Conservation (phyloP, 1,284 basidiomycete species). For the Boletellus deceptivus region DNA sequence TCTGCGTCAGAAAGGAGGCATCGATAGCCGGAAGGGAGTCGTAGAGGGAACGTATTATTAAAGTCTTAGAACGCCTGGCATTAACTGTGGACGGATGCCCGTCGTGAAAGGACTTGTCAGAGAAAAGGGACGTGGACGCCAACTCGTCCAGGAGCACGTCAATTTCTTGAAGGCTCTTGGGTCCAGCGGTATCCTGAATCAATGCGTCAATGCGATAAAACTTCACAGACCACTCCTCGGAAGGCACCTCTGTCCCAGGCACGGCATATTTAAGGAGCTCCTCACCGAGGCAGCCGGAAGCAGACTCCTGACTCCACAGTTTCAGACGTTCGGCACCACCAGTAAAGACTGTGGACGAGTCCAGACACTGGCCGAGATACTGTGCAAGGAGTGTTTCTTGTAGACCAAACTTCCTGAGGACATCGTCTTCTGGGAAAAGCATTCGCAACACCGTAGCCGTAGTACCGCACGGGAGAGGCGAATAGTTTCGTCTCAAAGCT, state of each 20-base stretch:
- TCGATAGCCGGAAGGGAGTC: conserved; percentile 55
- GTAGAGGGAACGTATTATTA: conserved; percentile 55
- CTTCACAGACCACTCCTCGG: neutral
- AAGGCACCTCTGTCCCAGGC: conserved; percentile 19
- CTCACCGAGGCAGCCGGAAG: conserved; percentile 67
- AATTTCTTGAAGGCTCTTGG: conserved; percentile 48
- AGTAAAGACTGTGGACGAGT: conserved; percentile 36
- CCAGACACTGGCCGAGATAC: conserved; percentile 52
- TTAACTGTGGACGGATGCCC: conserved; percentile 17
- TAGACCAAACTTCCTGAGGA: conserved; percentile 66
- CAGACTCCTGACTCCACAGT: conserved; percentile 49
- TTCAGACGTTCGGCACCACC: conserved; percentile 34
- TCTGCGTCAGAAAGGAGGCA: conserved; percentile 69
- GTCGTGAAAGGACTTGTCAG: conserved; percentile 37
- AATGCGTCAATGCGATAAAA: conserved; percentile 8
- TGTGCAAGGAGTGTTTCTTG: conserved; percentile 67
- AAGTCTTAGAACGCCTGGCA: conserved; percentile 34
- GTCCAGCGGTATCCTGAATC: conserved; percentile 28
- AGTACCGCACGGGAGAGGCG: conserved; percentile 47
- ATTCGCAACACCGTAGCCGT: conserved; percentile 62
- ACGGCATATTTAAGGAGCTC: conserved; percentile 49
- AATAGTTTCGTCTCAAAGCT: conserved; percentile 41
- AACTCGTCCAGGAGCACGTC: conserved; percentile 71
- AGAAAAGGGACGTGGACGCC: conserved; percentile 63
- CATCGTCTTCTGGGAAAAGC: conserved; percentile 81